phyloP scores from a whole-genome alignment of 768 basidiomycete genomes.

The Butyriboletus loyo region DNA sequence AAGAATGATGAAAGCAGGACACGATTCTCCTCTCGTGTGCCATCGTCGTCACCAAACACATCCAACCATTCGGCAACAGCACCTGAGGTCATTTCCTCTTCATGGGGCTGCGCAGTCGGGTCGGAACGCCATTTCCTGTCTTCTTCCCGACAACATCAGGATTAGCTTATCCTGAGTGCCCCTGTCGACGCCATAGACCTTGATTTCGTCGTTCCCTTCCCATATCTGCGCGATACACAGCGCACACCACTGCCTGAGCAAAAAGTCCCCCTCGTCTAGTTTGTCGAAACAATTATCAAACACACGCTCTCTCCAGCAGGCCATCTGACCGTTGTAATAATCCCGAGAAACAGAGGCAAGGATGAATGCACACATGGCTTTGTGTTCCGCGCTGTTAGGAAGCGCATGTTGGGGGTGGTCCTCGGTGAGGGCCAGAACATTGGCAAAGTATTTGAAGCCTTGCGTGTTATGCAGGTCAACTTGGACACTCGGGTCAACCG shows the following conservation, averaged over 20 bases:
- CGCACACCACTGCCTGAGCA: constrained; percentile 91
- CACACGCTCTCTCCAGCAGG: constrained; percentile 76
- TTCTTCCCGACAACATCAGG: constrained; percentile 80
- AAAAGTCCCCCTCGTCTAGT: constrained; percentile 85
- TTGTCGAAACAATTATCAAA: constrained; percentile 86
- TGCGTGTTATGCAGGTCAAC: constrained; percentile 78
- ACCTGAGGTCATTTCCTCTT: constrained; percentile 70
- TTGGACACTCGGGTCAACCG: constrained; percentile 93
- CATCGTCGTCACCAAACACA: constrained; percentile 61
- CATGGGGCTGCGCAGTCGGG: constrained; percentile 35
- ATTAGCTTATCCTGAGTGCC: constrained; percentile 83
- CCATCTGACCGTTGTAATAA: constrained; percentile 80
- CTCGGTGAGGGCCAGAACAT: constrained; percentile 66
- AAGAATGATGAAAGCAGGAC: constrained; percentile 90
- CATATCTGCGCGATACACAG: constrained; percentile 94
- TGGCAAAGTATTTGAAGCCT: constrained; percentile 84
- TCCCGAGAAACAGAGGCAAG: constrained; percentile 88
- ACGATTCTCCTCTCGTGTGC: constrained; percentile 70
- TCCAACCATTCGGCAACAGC: constrained; percentile 81
- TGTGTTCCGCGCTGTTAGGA: constrained; percentile 94
- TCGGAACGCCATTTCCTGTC: constrained; percentile 62
- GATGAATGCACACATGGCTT: constrained; percentile 98
- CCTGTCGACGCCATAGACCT: constrained; percentile 73
- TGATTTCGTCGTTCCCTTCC: constrained; percentile 90
- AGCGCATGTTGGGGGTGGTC: constrained; percentile 54